Evolutionary conservation across 2,329 filamentous ascomycete genomes (phyloP).

Genomic region (Cephalotrichum gorgonifer): DNA sequence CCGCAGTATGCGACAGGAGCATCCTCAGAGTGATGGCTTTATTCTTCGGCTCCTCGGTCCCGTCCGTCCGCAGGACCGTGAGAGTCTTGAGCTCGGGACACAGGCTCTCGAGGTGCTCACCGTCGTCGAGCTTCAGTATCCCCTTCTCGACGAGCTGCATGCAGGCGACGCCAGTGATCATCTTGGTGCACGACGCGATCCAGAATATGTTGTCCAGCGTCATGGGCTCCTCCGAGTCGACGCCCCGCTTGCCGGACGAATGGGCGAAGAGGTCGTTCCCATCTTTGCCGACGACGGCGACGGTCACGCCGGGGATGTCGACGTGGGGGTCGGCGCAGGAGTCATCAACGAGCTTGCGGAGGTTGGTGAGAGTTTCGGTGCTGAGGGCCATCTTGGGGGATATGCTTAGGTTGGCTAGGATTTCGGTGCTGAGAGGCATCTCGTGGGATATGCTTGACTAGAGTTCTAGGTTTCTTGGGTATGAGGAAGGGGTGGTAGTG

Average conservation of each 20-base stretch:
- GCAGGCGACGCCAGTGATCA: constrained; percentile 38
- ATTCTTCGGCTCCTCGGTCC: constrained; percentile 30
- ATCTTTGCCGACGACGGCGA: constrained; percentile 34
- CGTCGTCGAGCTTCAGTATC: constrained; percentile 35
- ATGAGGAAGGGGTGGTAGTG: too few relatives aligned
- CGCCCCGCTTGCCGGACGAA: constrained; percentile 34
- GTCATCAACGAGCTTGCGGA: neutral
- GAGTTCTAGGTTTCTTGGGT: too few relatives aligned
- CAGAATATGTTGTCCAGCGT: constrained; percentile 50
- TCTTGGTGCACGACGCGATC: constrained; percentile 49
- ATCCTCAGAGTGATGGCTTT: constrained; percentile 45
- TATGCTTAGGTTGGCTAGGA: too few relatives aligned
- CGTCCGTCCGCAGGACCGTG: constrained; percentile 30
- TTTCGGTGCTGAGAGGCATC: neutral
- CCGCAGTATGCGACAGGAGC: constrained; percentile 43
- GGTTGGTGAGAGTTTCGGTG: constrained; percentile 4
- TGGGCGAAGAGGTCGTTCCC: constrained; percentile 37
- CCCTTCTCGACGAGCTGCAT: constrained; percentile 50
- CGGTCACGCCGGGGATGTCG: constrained; percentile 29
- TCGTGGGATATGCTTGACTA: too few relatives aligned
- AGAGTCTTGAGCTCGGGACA: constrained; percentile 37
- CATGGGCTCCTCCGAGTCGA: constrained; percentile 37
- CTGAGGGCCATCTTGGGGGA: constrained; percentile 6
- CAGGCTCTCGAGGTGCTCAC: constrained; percentile 31
- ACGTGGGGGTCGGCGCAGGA: neutral